Base-by-base conservation (phyloP, 225 moss, liverwort and hornwort genomes). In the Anthoceros angustus region DNA sequence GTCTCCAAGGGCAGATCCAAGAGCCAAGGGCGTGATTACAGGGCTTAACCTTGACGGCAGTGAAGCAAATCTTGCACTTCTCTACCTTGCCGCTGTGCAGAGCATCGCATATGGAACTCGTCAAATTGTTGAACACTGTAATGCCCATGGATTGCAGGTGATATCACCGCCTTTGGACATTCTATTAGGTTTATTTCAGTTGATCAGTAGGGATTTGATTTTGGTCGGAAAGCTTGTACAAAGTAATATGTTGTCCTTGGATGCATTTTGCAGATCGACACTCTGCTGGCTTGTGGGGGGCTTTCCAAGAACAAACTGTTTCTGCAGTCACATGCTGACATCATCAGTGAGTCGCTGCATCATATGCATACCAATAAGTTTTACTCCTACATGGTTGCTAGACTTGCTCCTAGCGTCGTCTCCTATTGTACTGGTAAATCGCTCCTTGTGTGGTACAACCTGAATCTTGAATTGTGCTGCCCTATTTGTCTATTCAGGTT, bases 21-120 rank as follows among this genome's bases (percentile, higher is more conserved):
- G 74, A 72, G 70, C 98, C 25, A 89, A 70, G 74, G 98, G 98
- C 20, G 79, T 99, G 66, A 49, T 99, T 9, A 87, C 82, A 73
- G 98, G 98, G 43, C 68, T 99, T 73, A 87, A 88, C 25, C 73
- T 99, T 71, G 92, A 99, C 77, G 73, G 81, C 25, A 89, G 63
- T 60, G 81, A 87, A 69, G 81, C 80, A 71, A 89, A 87, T 64
- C 82, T 99, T 70, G 85, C 98, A 67, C 75, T 99, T 32, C 67
- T 86, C 25, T 92, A 99, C 77, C 78, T 87, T 65, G 88, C 98
- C 64, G 83, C 92, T 69, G 70, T 92, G 43, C 98, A 99, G 78
- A 83, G 98, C 66, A 89, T 99, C 62, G 98, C 98, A 9, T 99
- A 99, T 74, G 98, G 92, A 55, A 92, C 98, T 38, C 87, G 86